A percentile compares a stretch with the other conserved stretches of the same genome.
phyloP scores from a whole-genome alignment of 345 rosid genomes.

The Gossypium raimondii region DNA sequence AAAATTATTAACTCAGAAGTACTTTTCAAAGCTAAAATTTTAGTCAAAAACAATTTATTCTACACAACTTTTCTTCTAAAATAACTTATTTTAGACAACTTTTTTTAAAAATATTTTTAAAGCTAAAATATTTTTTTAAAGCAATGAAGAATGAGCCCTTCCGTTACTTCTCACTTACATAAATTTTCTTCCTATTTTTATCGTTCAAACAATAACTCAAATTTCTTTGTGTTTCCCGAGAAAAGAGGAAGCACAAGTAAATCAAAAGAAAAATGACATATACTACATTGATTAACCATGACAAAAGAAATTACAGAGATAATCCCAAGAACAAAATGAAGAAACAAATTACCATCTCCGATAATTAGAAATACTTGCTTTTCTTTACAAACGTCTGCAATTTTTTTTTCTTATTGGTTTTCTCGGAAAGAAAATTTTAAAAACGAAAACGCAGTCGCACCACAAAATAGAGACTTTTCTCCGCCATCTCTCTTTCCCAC shows the following conservation, averaged over 20 bases:
- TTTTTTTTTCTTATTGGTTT: background rate
- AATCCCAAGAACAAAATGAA: background rate
- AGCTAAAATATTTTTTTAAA: too few species aligned
- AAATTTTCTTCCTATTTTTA: too few species aligned
- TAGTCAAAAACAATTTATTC: too few species aligned
- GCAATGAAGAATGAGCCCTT: too few species aligned
- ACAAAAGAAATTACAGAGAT: slow-evolving; percentile 11
- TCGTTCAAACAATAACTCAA: background rate
- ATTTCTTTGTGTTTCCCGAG: background rate
- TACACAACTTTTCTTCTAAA: too few species aligned
- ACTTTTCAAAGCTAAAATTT: too few species aligned
- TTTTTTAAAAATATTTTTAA: too few species aligned
- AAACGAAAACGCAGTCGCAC: slow-evolving; percentile 6
- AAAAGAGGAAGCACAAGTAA: too few species aligned
- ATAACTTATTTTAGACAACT: too few species aligned
- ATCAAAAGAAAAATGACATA: background rate
- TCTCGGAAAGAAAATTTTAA: background rate
- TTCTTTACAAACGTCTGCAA: slow-evolving; percentile 20
- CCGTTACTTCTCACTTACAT: too few species aligned
- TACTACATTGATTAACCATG: slow-evolving; percentile 17
- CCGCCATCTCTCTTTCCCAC: slow-evolving; percentile 20
- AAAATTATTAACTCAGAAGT: too few species aligned
- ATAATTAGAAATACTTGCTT: slow-evolving; percentile 15
- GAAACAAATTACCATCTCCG: slow-evolving; percentile 19
- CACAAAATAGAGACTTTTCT: slow-evolving; percentile 28